Percentiles rank a stretch among this genome's conserved stretches.
Evolutionary conservation across 179 eudicot species (phyloP).

Genomic region (Amaranthus tricolor): DNA sequence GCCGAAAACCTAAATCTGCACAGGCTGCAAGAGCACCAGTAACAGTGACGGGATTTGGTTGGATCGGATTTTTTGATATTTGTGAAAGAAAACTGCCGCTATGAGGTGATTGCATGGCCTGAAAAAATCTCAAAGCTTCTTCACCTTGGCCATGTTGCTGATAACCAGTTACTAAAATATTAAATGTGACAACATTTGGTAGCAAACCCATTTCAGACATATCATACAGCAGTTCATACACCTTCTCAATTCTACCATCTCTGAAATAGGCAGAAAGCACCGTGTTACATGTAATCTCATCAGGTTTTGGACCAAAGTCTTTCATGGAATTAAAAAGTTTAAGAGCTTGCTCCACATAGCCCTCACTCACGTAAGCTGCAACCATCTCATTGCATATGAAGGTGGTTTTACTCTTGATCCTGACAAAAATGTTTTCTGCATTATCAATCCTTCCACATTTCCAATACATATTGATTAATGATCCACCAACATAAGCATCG

Average conservation of each 20-base stretch:
- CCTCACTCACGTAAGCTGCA: slow-evolving; percentile 45
- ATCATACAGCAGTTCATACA: slow-evolving; percentile 33
- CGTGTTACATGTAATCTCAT: slow-evolving; percentile 50
- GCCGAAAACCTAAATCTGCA: slow-evolving; percentile 38
- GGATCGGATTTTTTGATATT: slow-evolving; percentile 18
- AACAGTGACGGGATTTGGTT: slow-evolving; percentile 39
- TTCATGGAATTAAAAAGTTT: slow-evolving; percentile 37
- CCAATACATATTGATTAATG: slow-evolving; percentile 46
- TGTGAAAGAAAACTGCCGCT: slow-evolving; percentile 16
- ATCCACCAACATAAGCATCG: slow-evolving; percentile 40
- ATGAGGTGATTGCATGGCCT: slow-evolving; percentile 39
- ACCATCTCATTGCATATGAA: slow-evolving; percentile 54
- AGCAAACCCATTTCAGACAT: slow-evolving; percentile 39
- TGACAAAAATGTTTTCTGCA: slow-evolving; percentile 40
- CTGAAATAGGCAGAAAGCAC: slow-evolving; percentile 45
- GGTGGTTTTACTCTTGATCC: slow-evolving; percentile 33
- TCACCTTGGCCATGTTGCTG: slow-evolving; percentile 41
- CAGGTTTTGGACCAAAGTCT: slow-evolving; percentile 37
- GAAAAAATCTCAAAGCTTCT: slow-evolving; percentile 49
- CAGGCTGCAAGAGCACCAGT: slow-evolving; percentile 56
- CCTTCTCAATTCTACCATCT: slow-evolving; percentile 39
- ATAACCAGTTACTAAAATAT: slow-evolving; percentile 49
- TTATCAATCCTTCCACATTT: slow-evolving; percentile 43
- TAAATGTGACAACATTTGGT: slow-evolving; percentile 41
- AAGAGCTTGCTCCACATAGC: slow-evolving; percentile 32